Conservation (phyloP, 2,329 filamentous ascomycete species). For the Aspergillus brunneoviolaceus region DNA sequence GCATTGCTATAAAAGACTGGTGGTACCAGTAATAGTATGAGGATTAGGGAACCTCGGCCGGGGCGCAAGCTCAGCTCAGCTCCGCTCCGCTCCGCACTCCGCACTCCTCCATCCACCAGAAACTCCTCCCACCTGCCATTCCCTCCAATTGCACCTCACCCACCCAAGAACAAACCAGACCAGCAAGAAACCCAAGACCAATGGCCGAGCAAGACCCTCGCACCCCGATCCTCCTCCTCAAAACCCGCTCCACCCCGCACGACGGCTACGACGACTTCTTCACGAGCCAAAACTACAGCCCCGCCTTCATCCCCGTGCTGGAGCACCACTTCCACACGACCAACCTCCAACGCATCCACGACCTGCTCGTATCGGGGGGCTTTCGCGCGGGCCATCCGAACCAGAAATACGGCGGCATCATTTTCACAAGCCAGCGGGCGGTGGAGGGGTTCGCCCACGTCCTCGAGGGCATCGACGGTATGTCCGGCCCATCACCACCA, state of each 20-base stretch:
- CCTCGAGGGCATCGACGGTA: conserved; percentile 27
- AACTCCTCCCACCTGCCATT: neutral
- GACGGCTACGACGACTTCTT: conserved; percentile 50
- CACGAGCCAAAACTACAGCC: conserved; percentile 31
- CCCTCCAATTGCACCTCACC: neutral
- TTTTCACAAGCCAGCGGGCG: conserved; percentile 52
- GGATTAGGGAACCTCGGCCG: neutral
- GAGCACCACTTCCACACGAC: conserved; percentile 42
- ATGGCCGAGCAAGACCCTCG: too few species aligned
- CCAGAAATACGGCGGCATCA: conserved; percentile 46
- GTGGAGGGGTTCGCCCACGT: conserved; percentile 46
- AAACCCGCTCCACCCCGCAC: conserved; percentile 47
- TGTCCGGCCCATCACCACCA: neutral
- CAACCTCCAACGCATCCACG: conserved; percentile 37
- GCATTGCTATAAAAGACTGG: too few species aligned
- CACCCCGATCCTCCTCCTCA: conserved; percentile 47
- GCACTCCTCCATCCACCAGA: neutral
- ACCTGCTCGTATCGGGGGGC: conserved; percentile 36
- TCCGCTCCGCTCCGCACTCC: neutral
- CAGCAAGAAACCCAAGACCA: conserved; percentile 9
- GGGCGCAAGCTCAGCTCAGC: neutral
- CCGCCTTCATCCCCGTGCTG: conserved; percentile 49
- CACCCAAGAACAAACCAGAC: neutral
- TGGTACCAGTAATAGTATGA: too few species aligned
- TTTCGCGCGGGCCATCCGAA: conserved; percentile 19